Conservation (phyloP, 2,329 filamentous ascomycete genomes). For the Chaetomiaceae sp. region DNA sequence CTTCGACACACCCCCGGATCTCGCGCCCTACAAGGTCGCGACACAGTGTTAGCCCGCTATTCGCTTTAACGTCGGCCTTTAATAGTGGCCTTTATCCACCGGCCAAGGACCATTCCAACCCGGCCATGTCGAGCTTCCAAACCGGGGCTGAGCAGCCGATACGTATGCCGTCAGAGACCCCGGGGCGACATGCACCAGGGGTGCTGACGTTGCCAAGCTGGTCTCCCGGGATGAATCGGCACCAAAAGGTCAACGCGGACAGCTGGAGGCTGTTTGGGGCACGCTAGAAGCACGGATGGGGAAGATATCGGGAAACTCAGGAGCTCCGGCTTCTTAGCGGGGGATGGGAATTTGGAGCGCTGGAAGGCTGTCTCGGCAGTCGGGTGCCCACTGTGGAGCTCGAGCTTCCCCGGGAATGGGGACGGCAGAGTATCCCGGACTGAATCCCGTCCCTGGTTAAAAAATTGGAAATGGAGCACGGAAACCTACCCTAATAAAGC, state of each 20-base stretch:
- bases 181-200: background rate
- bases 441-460: background rate
- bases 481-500: background rate
- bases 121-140: background rate
- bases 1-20: background rate
- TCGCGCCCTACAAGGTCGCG: constrained; percentile 10
- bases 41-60: constrained; percentile 15
- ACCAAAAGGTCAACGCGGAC: background rate
- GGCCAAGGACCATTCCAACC: background rate
- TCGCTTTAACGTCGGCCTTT: constrained; percentile 18
- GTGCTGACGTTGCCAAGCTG: background rate
- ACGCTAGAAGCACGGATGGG: background rate
- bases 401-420: constrained; percentile 7
- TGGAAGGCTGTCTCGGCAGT: constrained; percentile 16
- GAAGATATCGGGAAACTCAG: constrained; percentile 3
- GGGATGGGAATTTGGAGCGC: background rate
- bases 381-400: constrained; percentile 17
- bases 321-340: background rate
- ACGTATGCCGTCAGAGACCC: constrained; percentile 6
- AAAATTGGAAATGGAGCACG: background rate
- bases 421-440: background rate
- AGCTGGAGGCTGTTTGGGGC: constrained; percentile 1
- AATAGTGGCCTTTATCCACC: background rate
- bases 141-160: background rate
- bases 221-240: constrained; percentile 12